Evolutionary conservation across 2,329 filamentous ascomycete genomes (phyloP), one percentile per base, ranked within the genome.

Genomic region (Stachybotrys chartarum): DNA sequence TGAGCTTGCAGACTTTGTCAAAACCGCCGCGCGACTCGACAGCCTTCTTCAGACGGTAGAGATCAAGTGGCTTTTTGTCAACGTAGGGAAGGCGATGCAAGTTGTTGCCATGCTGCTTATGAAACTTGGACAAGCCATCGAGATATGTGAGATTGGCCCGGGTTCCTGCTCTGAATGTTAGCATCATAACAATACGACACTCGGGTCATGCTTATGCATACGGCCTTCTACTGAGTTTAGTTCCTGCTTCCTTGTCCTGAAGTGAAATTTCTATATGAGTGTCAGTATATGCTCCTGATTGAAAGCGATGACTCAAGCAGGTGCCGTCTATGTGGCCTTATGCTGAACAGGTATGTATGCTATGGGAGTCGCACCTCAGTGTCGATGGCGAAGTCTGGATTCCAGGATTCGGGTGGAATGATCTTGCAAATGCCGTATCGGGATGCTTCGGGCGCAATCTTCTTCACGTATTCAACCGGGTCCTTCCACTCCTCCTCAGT

Each of bases 201-300:
- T 39, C 49, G 30, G 55, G 56, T 60, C 60, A 80, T 2, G 35
- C 8, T 10, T 14, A 42, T 42, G 35, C 85, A 73, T 83, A 95
- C 91, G 94, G 80, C 94, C 94, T 87, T 99, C 94, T 51, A 97
- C 91, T 16, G 92, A 96, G 72, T 99, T 99, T 58, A 99, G 79
- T 72, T 97, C 93, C 71, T 99, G 94, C 70, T 95, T 91, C 68
- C 94, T 85, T 14, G 94, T 99, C 61, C 91, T 86, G 69, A 99
- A 99, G 71, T 99, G 94, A 67, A 99, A 99, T 72, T 86, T 90
- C 92, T 97, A 53, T 24, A 57, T 6, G n/a, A 12, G 35, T 42
- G 35, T 42, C 35, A 42, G 35, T 14, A 42, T 10, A 10, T 42
- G 35, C 35, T 42, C 35, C 4, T 24, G 24, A 24, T 24, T 24